Evolutionary conservation across 2,329 filamentous ascomycete genomes (phyloP).

Genomic region (Corinectria fuckeliana): DNA sequence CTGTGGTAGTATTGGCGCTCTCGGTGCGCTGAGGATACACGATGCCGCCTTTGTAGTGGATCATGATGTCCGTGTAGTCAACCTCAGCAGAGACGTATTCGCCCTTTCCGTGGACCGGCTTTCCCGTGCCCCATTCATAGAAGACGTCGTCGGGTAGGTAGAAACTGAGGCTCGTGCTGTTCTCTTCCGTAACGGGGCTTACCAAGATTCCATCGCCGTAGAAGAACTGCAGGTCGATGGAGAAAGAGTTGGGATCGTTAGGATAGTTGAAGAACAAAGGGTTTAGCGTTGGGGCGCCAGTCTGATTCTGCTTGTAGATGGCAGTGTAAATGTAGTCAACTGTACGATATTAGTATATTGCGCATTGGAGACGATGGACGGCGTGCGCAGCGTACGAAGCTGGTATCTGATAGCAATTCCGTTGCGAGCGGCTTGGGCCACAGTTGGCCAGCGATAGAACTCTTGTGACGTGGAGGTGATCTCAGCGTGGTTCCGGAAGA

Average conservation of each 20-base stretch:
- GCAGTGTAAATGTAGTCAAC: constrained; percentile 80
- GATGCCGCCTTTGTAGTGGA: constrained; percentile 68
- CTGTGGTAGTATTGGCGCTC: constrained; percentile 66
- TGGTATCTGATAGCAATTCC: constrained; percentile 73
- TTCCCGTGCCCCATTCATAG: constrained; percentile 58
- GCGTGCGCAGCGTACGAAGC: constrained; percentile 46
- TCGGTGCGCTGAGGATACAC: constrained; percentile 65
- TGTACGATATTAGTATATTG: not conserved
- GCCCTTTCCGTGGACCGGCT: constrained; percentile 46
- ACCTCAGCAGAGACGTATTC: constrained; percentile 41
- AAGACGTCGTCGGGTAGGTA: constrained; percentile 58
- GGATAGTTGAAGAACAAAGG: constrained; percentile 76
- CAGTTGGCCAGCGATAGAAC: constrained; percentile 70
- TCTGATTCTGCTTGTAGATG: constrained; percentile 63
- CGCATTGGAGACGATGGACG: rapidly evolving
- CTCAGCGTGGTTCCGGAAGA: constrained; percentile 71
- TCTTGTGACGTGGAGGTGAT: constrained; percentile 58
- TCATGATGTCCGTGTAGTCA: constrained; percentile 60
- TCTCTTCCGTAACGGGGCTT: constrained; percentile 54
- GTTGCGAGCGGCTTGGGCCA: constrained; percentile 67
- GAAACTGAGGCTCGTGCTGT: constrained; percentile 47
- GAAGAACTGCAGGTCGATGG: constrained; percentile 56
- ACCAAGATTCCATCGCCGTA: constrained; percentile 54
- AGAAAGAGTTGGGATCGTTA: constrained; percentile 50
- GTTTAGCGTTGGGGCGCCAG: constrained; percentile 70